Evolutionary conservation across 2,329 filamentous ascomycete genomes (phyloP).

Genomic region (Fonsecaea pugnacius): DNA sequence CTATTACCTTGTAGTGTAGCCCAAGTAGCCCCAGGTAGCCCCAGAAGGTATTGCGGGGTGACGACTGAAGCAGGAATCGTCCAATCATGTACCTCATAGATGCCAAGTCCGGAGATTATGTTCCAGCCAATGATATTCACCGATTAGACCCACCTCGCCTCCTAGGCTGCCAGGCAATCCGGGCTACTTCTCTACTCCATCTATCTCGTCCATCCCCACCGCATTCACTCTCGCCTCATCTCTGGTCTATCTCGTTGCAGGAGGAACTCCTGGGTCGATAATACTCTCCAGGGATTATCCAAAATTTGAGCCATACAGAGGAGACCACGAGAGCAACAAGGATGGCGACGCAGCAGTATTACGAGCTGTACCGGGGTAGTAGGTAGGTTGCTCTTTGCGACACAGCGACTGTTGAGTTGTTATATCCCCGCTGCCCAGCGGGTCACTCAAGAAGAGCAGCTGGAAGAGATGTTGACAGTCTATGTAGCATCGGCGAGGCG

Average conservation of each 20-base stretch:
- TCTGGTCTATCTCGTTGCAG: not conserved
- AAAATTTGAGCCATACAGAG: not conserved
- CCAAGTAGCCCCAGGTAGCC: no score
- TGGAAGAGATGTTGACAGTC: slow-evolving; percentile 31
- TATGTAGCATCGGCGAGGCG: slow-evolving; percentile 80
- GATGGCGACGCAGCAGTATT: slow-evolving; percentile 60
- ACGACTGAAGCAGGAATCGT: not conserved
- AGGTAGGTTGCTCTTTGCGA: slow-evolving; percentile 66
- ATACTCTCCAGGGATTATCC: not conserved
- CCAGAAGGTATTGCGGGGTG: not conserved
- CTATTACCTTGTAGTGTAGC: no score
- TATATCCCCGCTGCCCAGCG: not conserved
- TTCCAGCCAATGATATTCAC: not conserved
- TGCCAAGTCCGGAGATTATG: not conserved
- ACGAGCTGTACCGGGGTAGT: slow-evolving; percentile 97
- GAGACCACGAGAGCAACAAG: not conserved
- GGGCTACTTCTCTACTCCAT: not conserved
- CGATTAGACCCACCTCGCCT: not conserved
- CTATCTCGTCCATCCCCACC: not conserved
- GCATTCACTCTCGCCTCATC: not conserved
- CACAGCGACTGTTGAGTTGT: slow-evolving; percentile 3
- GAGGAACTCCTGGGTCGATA: not conserved
- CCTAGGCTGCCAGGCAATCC: not conserved
- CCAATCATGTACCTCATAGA: not conserved
- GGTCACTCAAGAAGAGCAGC: not conserved